Evolutionary conservation across 1,139 yeast genomes (phyloP), one percentile per base, ranked within the genome.

Genomic region (Yarrowia galli): DNA sequence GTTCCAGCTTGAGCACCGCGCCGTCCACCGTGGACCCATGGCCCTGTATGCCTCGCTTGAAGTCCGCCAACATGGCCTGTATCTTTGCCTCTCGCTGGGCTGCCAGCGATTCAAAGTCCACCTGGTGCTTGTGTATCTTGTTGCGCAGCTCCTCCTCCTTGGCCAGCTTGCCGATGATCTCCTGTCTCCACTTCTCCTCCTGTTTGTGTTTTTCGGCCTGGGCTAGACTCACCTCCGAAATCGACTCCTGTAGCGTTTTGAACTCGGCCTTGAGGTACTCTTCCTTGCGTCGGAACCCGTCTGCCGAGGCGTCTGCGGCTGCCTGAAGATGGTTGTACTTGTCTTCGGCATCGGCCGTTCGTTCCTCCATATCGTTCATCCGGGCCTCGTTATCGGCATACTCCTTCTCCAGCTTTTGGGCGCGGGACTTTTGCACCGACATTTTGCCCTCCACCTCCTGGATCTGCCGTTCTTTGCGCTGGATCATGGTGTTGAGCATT

Each of bases 381-480:
- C 36, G 25, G 18, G 56, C 66, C 66, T 61, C 66, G 25, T 61
- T 61, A 25, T 61, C 66, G 28, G 54, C 36, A 23, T 58, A 64
- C 7, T 66, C 46, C 64, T 58, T 36, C 15, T 53, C 67, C 54
- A 61, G 60, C 15, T 40, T 65, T n/a, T 67, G 68, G 3, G 67
- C 56, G 12, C 60, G 68, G 15, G 68, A 69, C 32, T 69, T 46
- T n/a, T 46, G 46, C 25, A 46, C 38, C 15, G 54, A 46, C 46
- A 61, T n/a, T 20, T 61, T 61, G 28, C n/a, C 3, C 28, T 75
- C 77, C 28, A 74, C 64, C 51, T 73, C 75, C 18, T 67, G 56
- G n/a, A 73, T 71, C 38, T 73, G 70, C n/a, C 76, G 72, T 63
- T 75, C 77, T 58, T 75, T 73, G 18, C 76, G 71, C 15, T 67